Evolutionary conservation across 2,329 filamentous ascomycete genomes (phyloP).

Genomic region (Sporothrix brasiliensis): DNA sequence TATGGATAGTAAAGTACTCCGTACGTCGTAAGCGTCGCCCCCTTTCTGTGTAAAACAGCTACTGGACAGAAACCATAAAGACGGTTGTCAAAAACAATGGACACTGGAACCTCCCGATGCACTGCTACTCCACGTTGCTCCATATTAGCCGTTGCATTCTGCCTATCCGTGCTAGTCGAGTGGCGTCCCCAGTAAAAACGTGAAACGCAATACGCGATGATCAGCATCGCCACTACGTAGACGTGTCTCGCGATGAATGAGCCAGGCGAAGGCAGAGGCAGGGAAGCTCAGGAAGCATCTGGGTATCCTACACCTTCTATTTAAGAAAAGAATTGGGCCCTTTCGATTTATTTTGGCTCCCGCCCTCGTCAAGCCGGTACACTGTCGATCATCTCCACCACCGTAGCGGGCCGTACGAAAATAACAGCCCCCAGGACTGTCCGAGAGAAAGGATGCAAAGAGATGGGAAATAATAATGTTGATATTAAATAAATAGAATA

Average conservation of each 20-base stretch:
- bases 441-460: not conserved
- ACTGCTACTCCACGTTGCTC: conserved; percentile 3
- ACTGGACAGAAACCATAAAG: not conserved
- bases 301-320: not conserved
- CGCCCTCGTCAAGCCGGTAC: not conserved
- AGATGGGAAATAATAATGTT: no score
- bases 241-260: not conserved
- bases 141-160: conserved; percentile 8
- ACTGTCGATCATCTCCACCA: conserved; percentile 10
- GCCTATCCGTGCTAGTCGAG: not conserved
- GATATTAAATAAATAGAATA: not conserved
- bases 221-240: not conserved
- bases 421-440: not conserved
- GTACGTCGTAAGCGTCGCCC: not conserved
- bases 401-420: not conserved
- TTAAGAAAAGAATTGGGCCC: no score
- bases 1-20: not conserved
- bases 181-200: not conserved
- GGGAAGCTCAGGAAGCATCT: not conserved
- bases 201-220: conserved; percentile 20
- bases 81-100: not conserved
- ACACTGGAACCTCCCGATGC: no score
- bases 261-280: no score
- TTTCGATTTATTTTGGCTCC: conserved; percentile 6
- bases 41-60: not conserved